Base-by-base conservation (phyloP, 495 filamentous ascomycete genomes). In the Penicillium salamii region DNA sequence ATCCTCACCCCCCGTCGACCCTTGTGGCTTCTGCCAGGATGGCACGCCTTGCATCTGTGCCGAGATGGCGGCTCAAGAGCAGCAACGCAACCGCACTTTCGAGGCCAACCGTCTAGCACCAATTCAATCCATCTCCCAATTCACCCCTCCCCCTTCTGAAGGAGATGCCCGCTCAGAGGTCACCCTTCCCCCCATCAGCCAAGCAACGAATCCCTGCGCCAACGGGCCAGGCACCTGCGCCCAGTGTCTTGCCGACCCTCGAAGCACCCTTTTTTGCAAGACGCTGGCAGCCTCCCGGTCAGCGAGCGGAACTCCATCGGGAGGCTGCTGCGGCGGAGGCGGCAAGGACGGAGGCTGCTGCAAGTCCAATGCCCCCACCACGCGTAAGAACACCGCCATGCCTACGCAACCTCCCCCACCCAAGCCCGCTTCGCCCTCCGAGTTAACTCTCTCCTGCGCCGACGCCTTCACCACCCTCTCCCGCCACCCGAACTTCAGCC, bases 21-120 rank as follows among this genome's bases (percentile, higher is more conserved):
- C 84, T 8, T 95, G 90, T 58, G 90, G 90, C n/a, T 95, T 95
- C 71, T 95, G 90, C 65, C 78, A 83, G 55, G 87, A 91, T 43
- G 88, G 88, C 13, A 90, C 85, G 1, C 86, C 88, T 55, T 95
- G 90, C 60, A 81, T 91, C 47, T 95, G 90, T 63, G 88, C 85
- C 21, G 88, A 92, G 46, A 78, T 88, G 61, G 78, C 81, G 7
- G 74, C 76, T 3, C 70, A 75, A 53, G 70, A 67, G 43, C 65
- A 73, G 46, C 58, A 73, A 42, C 67, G 65, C 13, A 58, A 55
- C 33, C 55, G 55, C 23, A 62, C 60, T 7, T 69, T 69, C 48
- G 72, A 72, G 46, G 66, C 67, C 49, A 75, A 72, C 52, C 74
- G 72, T 7, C 70, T 78, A 7, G 76, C 75, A 43, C 78, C 65